Percentiles rank a stretch among this genome's conserved stretches.
phyloP scores from a whole-genome alignment of 2,329 filamentous ascomycete species.

The Fusarium secorum region DNA sequence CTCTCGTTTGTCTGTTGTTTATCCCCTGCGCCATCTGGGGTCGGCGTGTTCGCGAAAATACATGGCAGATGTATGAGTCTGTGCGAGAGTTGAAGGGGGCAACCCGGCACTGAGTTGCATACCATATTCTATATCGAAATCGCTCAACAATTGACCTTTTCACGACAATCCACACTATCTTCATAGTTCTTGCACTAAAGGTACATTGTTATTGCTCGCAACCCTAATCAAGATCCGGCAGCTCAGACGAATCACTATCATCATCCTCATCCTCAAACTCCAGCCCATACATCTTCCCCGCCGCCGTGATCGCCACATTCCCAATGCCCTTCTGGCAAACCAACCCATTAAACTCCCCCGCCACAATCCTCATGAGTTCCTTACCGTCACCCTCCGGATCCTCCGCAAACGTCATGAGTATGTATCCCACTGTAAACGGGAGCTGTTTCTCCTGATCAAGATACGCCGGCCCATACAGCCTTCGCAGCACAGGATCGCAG shows the following conservation, averaged over 20 bases:
- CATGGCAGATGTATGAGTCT: neutral
- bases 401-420: neutral
- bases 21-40: conserved; percentile 45
- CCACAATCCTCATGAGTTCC: rapidly evolving
- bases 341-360: neutral
- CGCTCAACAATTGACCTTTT: too few relatives aligned
- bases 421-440: neutral
- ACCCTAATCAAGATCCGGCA: neutral
- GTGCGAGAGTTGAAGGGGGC: neutral
- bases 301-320: rapidly evolving
- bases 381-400: neutral
- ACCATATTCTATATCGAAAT: too few relatives aligned
- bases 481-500: neutral
- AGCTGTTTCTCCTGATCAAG: neutral
- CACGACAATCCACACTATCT: too few relatives aligned
- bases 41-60: conserved; percentile 19
- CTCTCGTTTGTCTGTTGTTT: conserved; percentile 33
- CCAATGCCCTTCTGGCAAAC: neutral
- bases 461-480: rapidly evolving
- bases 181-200: too few relatives aligned
- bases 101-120: neutral
- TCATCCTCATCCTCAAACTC: neutral
- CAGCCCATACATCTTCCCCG: neutral
- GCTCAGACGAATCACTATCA: neutral
- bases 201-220: too few relatives aligned